Conservation (phyloP, 2,329 filamentous ascomycete genomes). For the Dothideomycetidae sp. region DNA sequence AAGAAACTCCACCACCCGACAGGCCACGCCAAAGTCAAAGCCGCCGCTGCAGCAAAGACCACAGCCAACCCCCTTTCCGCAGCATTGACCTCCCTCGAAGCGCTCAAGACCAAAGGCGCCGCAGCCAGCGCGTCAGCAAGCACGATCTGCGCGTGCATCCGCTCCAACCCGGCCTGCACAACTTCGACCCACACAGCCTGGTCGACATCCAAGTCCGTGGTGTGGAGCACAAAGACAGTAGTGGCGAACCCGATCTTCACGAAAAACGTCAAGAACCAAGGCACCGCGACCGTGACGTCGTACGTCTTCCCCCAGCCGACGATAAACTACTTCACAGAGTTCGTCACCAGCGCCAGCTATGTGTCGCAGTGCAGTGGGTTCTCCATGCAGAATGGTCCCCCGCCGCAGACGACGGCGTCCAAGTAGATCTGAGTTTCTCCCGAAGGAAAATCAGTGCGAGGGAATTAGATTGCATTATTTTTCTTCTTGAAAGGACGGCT, state of each 20-base stretch:
- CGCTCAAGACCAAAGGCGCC: neutral
- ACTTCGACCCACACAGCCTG: neutral
- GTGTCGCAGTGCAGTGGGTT: neutral
- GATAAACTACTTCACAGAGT: slow-evolving; percentile 1
- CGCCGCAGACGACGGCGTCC: too few species aligned
- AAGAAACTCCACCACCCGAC: slow-evolving; percentile 1
- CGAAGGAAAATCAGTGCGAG: too few species aligned
- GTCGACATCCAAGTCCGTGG: neutral
- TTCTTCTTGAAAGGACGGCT: too few species aligned
- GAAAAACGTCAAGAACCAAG: neutral
- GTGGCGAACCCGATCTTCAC: neutral
- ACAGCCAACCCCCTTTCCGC: neutral
- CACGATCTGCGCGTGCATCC: slow-evolving; percentile 9
- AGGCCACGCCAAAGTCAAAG: slow-evolving; percentile 3
- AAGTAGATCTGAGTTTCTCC: too few species aligned
- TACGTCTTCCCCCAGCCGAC: neutral
- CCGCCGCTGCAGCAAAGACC: neutral
- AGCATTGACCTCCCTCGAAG: neutral
- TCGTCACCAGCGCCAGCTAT: slow-evolving; percentile 2
- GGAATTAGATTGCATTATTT: too few species aligned
- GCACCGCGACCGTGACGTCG: slow-evolving; percentile 1
- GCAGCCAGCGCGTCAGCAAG: too few species aligned
- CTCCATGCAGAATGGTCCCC: too few species aligned
- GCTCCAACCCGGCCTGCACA: slow-evolving; percentile 4
- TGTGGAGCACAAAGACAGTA: neutral